A percentile compares a stretch with the other conserved stretches of the same genome.
Conservation (phyloP, 1,284 basidiomycete species). For the Rhodotorula sp. region DNA sequence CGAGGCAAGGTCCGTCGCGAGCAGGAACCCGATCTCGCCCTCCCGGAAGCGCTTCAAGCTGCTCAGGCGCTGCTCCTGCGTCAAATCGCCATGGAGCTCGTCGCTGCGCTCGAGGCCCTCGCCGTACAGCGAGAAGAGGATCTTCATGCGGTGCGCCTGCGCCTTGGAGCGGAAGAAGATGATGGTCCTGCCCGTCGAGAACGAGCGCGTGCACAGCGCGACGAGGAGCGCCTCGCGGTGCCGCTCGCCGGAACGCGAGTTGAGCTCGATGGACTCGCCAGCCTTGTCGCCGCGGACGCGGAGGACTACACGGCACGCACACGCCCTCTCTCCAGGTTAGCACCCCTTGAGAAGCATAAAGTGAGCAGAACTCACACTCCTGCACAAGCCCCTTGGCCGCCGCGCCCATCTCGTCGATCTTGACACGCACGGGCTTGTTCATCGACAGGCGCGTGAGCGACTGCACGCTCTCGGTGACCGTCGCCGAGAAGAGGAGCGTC, state of each 20-base stretch:
- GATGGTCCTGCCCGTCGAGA: constrained; percentile 72
- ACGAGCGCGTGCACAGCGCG: constrained; percentile 81
- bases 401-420: constrained; percentile 89
- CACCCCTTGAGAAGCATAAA: not conserved
- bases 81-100: constrained; percentile 91
- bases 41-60: constrained; percentile 85
- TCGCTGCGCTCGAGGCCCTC: constrained; percentile 67
- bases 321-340: no score
- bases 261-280: constrained; percentile 45
- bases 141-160: constrained; percentile 92
- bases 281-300: constrained; percentile 68
- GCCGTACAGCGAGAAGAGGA: constrained; percentile 84
- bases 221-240: constrained; percentile 75
- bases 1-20: constrained; percentile 55
- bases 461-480: constrained; percentile 95
- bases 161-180: constrained; percentile 96
- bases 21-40: constrained; percentile 79
- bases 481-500: constrained; percentile 98
- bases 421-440: constrained; percentile 86
- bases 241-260: constrained; percentile 57
- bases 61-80: constrained; percentile 88
- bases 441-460: constrained; percentile 89
- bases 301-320: constrained; percentile 50
- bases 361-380: constrained; percentile 66
- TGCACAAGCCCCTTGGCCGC: constrained; percentile 89